These are phyloP conservation scores for Phylloporus arenicola DNA, from an alignment of 768 basidiomycete genomes.

Conservation along the genomic window DNA sequence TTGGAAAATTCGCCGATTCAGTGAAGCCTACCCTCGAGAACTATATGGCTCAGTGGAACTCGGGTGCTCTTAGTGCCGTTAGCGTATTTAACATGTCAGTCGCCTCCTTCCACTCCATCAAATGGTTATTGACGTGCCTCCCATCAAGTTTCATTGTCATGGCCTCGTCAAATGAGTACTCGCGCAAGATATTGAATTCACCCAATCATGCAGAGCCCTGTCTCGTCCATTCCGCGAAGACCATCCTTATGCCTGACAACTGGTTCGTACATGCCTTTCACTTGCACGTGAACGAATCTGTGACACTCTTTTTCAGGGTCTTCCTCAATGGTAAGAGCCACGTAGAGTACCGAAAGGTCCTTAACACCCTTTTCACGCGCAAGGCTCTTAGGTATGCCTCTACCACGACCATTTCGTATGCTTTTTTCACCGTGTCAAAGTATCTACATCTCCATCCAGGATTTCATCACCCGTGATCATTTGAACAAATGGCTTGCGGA, in stretches of 20 bases:
- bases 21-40: constrained; percentile 86
- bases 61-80: constrained; percentile 79
- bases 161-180: constrained; percentile 88
- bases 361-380: constrained; percentile 91
- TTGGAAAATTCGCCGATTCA: constrained; percentile 93
- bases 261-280: constrained; percentile 48
- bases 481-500: constrained; percentile 66
- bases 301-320: constrained; percentile 55
- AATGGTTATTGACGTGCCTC: constrained; percentile 5
- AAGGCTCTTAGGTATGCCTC: constrained; percentile 76
- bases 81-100: constrained; percentile 96
- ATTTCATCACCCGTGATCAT: constrained; percentile 72
- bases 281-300: background rate
- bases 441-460: constrained; percentile 81
- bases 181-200: constrained; percentile 95
- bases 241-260: constrained; percentile 78
- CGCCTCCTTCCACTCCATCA: background rate
- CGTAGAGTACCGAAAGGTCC: constrained; percentile 85
- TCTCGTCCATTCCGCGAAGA: constrained; percentile 87
- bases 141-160: constrained; percentile 94
- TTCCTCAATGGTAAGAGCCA: constrained; percentile 93
- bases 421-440: constrained; percentile 33
- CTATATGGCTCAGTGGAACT: constrained; percentile 90
- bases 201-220: constrained; percentile 91
- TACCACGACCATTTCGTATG: background rate